phyloP scores from a whole-genome alignment of 2,329 filamentous ascomycete species.

The Zalaria sp. region DNA sequence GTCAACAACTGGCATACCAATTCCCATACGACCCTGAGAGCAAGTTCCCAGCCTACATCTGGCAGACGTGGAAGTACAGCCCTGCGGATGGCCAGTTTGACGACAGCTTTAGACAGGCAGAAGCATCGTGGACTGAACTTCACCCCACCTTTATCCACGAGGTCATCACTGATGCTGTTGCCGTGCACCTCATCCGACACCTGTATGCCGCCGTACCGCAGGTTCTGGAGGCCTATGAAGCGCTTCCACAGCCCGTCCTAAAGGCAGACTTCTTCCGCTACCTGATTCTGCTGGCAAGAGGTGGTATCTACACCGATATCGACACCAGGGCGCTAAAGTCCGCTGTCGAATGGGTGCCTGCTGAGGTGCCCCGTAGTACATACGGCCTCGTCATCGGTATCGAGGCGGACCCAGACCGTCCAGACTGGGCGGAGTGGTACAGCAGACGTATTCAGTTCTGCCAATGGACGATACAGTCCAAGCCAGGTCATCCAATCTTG shows the following conservation, averaged over 20 bases:
- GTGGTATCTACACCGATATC: conserved; percentile 68
- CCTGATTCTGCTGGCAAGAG: conserved; percentile 58
- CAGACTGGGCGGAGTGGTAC: conserved; percentile 93
- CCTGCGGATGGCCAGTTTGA: conserved; percentile 64
- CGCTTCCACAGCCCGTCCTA: conserved; percentile 35
- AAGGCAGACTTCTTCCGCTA: conserved; percentile 57
- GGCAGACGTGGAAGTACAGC: conserved; percentile 95
- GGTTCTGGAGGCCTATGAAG: conserved; percentile 34
- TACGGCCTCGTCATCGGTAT: conserved; percentile 88
- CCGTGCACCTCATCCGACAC: conserved; percentile 65
- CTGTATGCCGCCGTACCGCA: conserved; percentile 60
- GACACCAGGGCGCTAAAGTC: conserved; percentile 77
- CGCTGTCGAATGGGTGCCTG: conserved; percentile 76
- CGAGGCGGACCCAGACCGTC: conserved; percentile 85
- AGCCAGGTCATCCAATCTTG: conserved; percentile 84
- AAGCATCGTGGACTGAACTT: conserved; percentile 76
- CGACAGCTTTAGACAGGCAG: conserved; percentile 61
- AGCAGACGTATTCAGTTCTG: conserved; percentile 94
- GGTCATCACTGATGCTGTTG: conserved; percentile 85
- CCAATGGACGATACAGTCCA: conserved; percentile 96
- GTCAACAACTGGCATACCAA: conserved; percentile 76
- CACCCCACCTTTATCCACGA: conserved; percentile 93
- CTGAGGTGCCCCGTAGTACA: conserved; percentile 57
- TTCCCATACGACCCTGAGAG: conserved; percentile 81
- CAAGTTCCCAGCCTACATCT: conserved; percentile 95